These are phyloP conservation scores for Candida sonorensis DNA, from an alignment of 805 yeast species.

Conservation along the genomic window DNA sequence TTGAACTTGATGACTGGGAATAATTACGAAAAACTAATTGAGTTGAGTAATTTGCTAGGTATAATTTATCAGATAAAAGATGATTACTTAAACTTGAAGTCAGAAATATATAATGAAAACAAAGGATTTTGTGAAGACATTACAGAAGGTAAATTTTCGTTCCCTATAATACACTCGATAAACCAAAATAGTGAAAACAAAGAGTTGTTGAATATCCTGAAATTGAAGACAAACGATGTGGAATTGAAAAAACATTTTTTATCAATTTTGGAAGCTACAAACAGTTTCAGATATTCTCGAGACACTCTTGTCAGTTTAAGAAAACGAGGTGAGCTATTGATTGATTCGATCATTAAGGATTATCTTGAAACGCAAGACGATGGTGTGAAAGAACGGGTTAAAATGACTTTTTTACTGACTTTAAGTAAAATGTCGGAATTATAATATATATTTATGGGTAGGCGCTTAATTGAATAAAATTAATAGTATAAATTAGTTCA, in stretches of 20 bases:
- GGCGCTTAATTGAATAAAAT: not conserved
- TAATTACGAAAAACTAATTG: constrained; percentile 31
- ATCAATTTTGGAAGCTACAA: constrained; percentile 33
- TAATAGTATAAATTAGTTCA: too few relatives aligned
- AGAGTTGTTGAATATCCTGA: constrained; percentile 44
- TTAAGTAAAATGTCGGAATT: constrained; percentile 6
- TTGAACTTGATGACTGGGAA: constrained; percentile 32
- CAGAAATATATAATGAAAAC: constrained; percentile 42
- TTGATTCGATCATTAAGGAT: constrained; percentile 14
- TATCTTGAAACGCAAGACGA: constrained; percentile 1
- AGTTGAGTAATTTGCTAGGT: constrained; percentile 72
- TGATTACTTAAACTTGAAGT: constrained; percentile 67
- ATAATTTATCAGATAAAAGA: constrained; percentile 80
- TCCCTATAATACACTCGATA: constrained; percentile 72
- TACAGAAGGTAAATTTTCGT: constrained; percentile 83
- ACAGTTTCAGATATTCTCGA: constrained; percentile 34
- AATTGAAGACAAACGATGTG: constrained; percentile 43
- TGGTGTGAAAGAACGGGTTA: not conserved
- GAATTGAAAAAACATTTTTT: constrained; percentile 46
- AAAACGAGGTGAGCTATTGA: constrained; percentile 16
- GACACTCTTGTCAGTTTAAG: constrained; percentile 23
- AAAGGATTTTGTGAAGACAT: constrained; percentile 84
- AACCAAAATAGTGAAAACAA: constrained; percentile 28
- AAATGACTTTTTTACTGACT: constrained; percentile 4
- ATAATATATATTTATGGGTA: not conserved